A percentile compares a stretch with the other conserved stretches of the same genome.
These are phyloP conservation scores for Metschnikowia similis DNA, from an alignment of 805 yeast genomes.

Conservation along the genomic window DNA sequence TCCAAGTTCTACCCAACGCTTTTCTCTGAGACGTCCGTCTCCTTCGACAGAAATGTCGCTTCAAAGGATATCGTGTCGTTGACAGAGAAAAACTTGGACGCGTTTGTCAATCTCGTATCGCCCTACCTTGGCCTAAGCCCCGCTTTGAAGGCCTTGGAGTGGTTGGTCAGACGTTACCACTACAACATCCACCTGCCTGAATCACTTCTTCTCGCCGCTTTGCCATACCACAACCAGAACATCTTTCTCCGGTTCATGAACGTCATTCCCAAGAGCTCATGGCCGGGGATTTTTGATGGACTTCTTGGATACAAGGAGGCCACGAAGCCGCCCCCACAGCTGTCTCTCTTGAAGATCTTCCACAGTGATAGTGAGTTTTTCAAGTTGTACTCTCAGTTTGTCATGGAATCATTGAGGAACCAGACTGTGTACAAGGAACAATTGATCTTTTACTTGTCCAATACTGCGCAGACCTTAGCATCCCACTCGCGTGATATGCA, in stretches of 20 bases:
- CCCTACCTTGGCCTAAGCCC: conserved; percentile 75
- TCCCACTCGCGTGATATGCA: conserved; percentile 47
- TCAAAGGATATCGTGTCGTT: conserved; percentile 70
- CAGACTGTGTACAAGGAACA: conserved; percentile 62
- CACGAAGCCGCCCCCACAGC: conserved; percentile 60
- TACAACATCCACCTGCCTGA: conserved; percentile 81
- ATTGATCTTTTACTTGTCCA: conserved; percentile 74
- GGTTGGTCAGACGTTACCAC: conserved; percentile 90
- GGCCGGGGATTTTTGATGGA: conserved; percentile 81
- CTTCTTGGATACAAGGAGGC: conserved; percentile 61
- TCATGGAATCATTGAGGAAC: conserved; percentile 46
- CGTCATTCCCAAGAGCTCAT: conserved; percentile 50
- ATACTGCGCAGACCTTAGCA: conserved; percentile 64
- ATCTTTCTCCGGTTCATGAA: conserved; percentile 73
- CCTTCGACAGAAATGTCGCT: conserved; percentile 79
- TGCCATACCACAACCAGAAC: conserved; percentile 77
- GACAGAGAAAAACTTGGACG: conserved; percentile 68
- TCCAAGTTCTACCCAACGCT: conserved; percentile 62
- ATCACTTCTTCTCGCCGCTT: conserved; percentile 58
- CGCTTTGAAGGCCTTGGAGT: conserved; percentile 80
- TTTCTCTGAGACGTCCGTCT: conserved; percentile 77
- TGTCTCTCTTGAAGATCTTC: conserved; percentile 69
- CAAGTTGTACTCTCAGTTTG: conserved; percentile 58
- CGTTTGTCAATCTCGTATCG: conserved; percentile 68
- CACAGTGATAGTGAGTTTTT: conserved; percentile 60